phyloP scores from a whole-genome alignment of 306 rosid genomes.

The Dalbergia cultrata region DNA sequence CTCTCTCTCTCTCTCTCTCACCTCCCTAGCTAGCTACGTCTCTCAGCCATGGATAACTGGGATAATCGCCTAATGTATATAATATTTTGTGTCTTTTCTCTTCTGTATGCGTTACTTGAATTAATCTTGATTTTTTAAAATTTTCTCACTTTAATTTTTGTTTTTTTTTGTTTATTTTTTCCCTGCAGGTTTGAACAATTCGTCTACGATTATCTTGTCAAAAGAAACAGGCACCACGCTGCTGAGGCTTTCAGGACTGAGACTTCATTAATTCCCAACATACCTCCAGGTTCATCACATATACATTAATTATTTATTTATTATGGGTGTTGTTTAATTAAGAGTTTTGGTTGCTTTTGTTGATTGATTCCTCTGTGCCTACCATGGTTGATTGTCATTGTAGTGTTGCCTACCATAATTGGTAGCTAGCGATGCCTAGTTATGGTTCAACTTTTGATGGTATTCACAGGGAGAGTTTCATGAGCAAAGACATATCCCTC shows the following conservation, averaged over 20 bases:
- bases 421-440: no score
- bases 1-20: no score
- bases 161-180: not conserved
- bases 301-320: not conserved
- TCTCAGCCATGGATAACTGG: no score
- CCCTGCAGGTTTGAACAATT: conserved; percentile 49
- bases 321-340: not conserved
- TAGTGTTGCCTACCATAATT: no score
- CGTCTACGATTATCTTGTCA: conserved; percentile 41
- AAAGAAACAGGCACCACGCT: conserved; percentile 35
- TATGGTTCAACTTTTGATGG: no score
- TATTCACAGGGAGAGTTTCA: no score
- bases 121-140: no score
- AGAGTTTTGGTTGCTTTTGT: not conserved
- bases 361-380: no score
- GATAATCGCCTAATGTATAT: no score
- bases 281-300: not conserved
- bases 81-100: not conserved
- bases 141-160: not conserved
- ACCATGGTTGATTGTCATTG: no score
- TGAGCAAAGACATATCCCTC: no score
- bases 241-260: conserved; percentile 45
- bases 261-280: not conserved
- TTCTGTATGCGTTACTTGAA: not conserved
- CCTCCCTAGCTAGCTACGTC: no score